Percentiles rank a stretch among this genome's conserved stretches.
Evolutionary conservation across 176 grass and related monocot species (phyloP).

Genomic region (Melocanna baccifera): DNA sequence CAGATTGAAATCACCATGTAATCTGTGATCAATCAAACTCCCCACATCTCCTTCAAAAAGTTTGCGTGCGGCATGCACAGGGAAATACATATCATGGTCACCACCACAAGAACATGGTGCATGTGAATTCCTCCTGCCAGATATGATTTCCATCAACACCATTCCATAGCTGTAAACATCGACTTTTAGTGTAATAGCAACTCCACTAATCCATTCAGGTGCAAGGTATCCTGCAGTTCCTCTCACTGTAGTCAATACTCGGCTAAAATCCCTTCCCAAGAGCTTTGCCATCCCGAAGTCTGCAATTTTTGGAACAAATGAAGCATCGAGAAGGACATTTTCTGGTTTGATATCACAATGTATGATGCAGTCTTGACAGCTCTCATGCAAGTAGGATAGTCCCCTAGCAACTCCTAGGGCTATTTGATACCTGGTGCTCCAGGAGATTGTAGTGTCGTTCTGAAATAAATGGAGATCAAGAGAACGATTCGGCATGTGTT

Average conservation of each 20-base stretch:
- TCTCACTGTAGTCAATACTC: conserved; percentile 31
- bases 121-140: conserved; percentile 19
- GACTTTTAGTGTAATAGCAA: conserved; percentile 30
- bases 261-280: conserved; percentile 29
- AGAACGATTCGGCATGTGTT: conserved; percentile 54
- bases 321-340: conserved; percentile 30
- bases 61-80: conserved; percentile 5
- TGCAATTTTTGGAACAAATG: conserved; percentile 23
- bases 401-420: conserved; percentile 53
- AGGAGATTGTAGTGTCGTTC: background rate
- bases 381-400: conserved; percentile 54
- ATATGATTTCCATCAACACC: conserved; percentile 33
- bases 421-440: conserved; percentile 49
- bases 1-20: conserved; percentile 17
- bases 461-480: conserved; percentile 44
- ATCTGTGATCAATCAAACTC: conserved; percentile 22
- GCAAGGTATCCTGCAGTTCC: conserved; percentile 38
- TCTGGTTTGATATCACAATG: conserved; percentile 37
- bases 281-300: conserved; percentile 51
- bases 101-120: background rate
- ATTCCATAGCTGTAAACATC: conserved; percentile 40
- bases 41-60: conserved; percentile 5
- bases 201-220: conserved; percentile 35
- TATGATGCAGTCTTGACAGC: conserved; percentile 43
- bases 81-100: conserved; percentile 25